Evolutionary conservation across 169 alveolate genomes (phyloP).

Genomic region (Cryptosporidium felis): DNA sequence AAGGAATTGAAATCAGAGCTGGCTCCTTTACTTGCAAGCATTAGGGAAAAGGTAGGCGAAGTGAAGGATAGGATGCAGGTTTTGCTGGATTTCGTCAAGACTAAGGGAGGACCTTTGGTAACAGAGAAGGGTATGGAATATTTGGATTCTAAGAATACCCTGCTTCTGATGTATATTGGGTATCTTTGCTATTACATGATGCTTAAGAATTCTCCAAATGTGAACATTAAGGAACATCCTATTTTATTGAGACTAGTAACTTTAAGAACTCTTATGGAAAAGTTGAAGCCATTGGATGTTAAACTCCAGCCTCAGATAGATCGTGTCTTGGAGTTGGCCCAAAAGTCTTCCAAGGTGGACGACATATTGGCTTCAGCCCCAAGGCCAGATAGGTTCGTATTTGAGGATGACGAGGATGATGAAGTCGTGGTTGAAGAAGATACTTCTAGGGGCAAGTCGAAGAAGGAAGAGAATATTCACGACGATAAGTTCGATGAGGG

Average conservation of each 20-base stretch:
- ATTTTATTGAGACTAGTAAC: conserved; percentile 70
- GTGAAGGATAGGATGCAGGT: conserved; percentile 46
- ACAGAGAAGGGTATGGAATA: conserved; percentile 60
- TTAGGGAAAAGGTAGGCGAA: conserved; percentile 51
- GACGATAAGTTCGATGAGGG: conserved; percentile 56
- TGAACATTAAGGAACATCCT: conserved; percentile 72
- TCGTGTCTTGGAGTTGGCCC: conserved; percentile 24
- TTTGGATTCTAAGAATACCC: conserved; percentile 48
- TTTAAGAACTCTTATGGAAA: conserved; percentile 70
- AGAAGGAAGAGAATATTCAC: conserved; percentile 53
- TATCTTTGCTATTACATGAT: conserved; percentile 56
- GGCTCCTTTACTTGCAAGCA: conserved; percentile 2
- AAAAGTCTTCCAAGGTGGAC: conserved; percentile 43
- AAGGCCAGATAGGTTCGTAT: conserved; percentile 48
- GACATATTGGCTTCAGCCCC: conserved; percentile 31
- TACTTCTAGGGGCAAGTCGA: not conserved
- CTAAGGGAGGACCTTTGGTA: conserved; percentile 7
- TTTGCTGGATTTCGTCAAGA: conserved; percentile 5
- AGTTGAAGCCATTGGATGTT: conserved; percentile 67
- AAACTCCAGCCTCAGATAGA: conserved; percentile 57
- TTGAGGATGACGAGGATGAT: conserved; percentile 55
- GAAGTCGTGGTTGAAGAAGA: conserved; percentile 13
- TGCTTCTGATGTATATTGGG: conserved; percentile 45
- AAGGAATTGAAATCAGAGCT: conserved; percentile 1
- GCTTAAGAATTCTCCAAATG: conserved; percentile 61